A percentile compares a stretch with the other conserved stretches of the same genome.
Conservation (phyloP, 805 yeast genomes). For the Wickerhamiella australiensis region DNA sequence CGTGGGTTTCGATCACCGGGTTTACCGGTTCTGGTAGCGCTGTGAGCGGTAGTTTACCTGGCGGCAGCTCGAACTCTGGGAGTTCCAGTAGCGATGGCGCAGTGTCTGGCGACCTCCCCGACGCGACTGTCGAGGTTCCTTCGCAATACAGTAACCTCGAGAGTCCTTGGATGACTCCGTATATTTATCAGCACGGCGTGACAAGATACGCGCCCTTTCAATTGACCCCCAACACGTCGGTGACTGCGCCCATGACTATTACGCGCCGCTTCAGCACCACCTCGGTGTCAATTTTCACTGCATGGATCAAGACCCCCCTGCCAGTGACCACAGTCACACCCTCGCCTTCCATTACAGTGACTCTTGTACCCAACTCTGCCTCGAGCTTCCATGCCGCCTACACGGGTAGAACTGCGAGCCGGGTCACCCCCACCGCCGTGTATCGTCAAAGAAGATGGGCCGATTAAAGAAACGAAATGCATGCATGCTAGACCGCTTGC, state of each 20-base stretch:
- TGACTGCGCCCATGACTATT: constrained; percentile 50
- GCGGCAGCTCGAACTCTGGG: background rate
- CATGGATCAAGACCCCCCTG: constrained; percentile 35
- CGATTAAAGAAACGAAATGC: constrained; percentile 3
- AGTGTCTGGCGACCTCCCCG: constrained; percentile 33
- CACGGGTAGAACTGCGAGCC: constrained; percentile 55
- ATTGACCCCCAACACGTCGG: constrained; percentile 60
- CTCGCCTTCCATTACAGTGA: constrained; percentile 65
- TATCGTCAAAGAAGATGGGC: constrained; percentile 16
- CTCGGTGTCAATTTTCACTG: constrained; percentile 47
- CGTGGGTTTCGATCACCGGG: constrained; percentile 43
- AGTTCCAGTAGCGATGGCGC: constrained; percentile 4
- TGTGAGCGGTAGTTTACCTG: constrained; percentile 6
- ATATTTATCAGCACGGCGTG: constrained; percentile 64
- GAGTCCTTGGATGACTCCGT: constrained; percentile 53
- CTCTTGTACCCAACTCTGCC: constrained; percentile 57
- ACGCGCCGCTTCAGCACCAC: constrained; percentile 55
- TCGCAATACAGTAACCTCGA: constrained; percentile 30
- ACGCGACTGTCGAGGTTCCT: constrained; percentile 33
- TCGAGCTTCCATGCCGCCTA: constrained; percentile 45
- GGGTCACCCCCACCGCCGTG: constrained; percentile 17
- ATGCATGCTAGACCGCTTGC: background rate
- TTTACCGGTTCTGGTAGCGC: constrained; percentile 50
- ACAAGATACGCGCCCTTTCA: constrained; percentile 91
- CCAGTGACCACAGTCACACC: constrained; percentile 62